A percentile compares a stretch with the other conserved stretches of the same genome.
Conservation (phyloP, 257 asterid species). For the Scutellaria baicalensis region DNA sequence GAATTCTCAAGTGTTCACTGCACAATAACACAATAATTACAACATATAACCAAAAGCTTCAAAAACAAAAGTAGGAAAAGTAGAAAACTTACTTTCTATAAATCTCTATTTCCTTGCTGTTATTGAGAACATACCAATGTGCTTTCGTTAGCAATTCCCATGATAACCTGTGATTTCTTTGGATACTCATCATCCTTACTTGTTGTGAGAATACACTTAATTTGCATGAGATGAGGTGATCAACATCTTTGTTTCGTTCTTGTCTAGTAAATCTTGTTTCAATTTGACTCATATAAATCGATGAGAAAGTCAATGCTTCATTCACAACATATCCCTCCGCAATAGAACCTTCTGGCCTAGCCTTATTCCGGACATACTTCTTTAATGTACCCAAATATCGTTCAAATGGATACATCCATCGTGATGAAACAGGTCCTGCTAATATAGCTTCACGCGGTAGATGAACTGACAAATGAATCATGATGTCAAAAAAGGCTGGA, state of each 20-base stretch:
- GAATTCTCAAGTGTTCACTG: neutral
- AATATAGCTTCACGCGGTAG: neutral
- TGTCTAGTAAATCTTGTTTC: neutral
- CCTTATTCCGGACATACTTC: neutral
- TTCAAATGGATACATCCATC: neutral
- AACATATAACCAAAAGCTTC: neutral
- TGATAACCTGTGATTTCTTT: neutral
- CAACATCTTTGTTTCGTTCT: neutral
- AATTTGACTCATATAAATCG: neutral
- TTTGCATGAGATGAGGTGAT: too few relatives aligned
- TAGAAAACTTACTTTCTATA: neutral
- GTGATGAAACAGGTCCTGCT: neutral
- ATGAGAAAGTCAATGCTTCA: neutral
- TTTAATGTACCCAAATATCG: neutral
- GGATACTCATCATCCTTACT: neutral
- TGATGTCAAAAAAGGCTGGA: neutral
- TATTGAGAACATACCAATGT: neutral
- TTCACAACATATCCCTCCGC: neutral
- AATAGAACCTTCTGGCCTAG: neutral
- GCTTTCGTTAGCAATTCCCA: neutral
- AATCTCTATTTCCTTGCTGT: neutral
- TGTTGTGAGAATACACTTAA: too few relatives aligned
- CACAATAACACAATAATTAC: neutral
- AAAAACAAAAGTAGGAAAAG: neutral
- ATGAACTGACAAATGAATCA: neutral